A percentile compares a stretch with the other conserved stretches of the same genome.
Conservation (phyloP, 108 stramenopile species). For the Chaetoceros tenuissimus region DNA sequence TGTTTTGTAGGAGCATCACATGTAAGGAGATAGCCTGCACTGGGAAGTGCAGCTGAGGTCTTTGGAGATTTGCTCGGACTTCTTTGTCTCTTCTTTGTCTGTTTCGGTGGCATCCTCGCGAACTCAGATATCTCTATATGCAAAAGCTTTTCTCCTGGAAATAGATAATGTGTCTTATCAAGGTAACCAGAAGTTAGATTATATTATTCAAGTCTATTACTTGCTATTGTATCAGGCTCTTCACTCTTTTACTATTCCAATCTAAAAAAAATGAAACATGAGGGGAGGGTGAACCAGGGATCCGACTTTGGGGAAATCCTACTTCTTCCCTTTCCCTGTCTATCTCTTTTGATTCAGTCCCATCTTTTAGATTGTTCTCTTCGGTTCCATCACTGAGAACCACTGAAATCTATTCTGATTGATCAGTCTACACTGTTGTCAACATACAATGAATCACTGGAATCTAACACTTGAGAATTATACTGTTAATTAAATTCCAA, state of each 20-base stretch:
- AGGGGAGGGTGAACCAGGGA: too few relatives aligned
- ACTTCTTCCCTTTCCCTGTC: too few relatives aligned
- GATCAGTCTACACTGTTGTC: too few relatives aligned
- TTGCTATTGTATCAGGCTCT: not conserved
- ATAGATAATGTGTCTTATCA: not conserved
- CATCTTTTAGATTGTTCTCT: too few relatives aligned
- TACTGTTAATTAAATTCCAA: too few relatives aligned
- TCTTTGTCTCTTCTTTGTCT: not conserved
- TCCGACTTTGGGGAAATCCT: too few relatives aligned
- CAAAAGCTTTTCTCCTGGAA: not conserved
- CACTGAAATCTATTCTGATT: too few relatives aligned
- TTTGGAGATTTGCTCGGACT: conserved; percentile 7
- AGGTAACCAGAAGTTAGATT: too few relatives aligned
- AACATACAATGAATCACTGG: too few relatives aligned
- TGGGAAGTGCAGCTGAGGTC: conserved; percentile 14
- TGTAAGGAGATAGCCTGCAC: conserved; percentile 64
- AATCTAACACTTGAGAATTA: too few relatives aligned
- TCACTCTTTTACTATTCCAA: not conserved
- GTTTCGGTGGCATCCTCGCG: not conserved
- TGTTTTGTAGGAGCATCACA: conserved; percentile 82
- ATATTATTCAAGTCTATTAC: not conserved
- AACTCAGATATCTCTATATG: conserved; percentile 1
- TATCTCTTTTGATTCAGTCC: too few relatives aligned
- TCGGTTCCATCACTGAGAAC: too few relatives aligned
- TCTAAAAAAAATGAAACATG: not conserved